phyloP scores from a whole-genome alignment of 371 early-diverging fungal species.

The Basidiobolus heterosporus region DNA sequence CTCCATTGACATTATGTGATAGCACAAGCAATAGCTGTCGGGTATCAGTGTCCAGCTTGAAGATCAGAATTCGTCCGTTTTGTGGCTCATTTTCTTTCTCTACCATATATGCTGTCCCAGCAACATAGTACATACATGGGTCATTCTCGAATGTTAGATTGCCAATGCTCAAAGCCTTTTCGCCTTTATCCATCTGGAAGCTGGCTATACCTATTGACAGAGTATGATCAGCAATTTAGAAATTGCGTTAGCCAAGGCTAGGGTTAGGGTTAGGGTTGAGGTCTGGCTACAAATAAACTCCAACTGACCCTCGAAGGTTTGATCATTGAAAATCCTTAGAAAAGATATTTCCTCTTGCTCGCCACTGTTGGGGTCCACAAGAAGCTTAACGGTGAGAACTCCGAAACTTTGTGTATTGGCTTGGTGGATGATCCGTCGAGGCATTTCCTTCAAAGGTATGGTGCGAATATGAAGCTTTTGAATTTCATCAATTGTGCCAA shows the following conservation, averaged over 20 bases:
- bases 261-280: background rate
- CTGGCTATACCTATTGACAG: background rate
- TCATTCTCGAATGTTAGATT: slow-evolving; percentile 4
- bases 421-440: slow-evolving; percentile 50
- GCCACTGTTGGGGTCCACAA: slow-evolving; percentile 15
- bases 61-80: too few species aligned
- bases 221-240: background rate
- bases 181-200: background rate
- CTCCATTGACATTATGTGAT: too few species aligned
- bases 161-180: background rate
- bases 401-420: slow-evolving; percentile 30
- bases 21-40: too few species aligned
- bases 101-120: too few species aligned
- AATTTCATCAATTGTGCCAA: slow-evolving; percentile 59
- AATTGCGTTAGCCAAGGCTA: background rate
- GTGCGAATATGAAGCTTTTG: slow-evolving; percentile 69
- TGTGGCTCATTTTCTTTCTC: too few species aligned
- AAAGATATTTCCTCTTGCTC: slow-evolving; percentile 24
- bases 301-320: slow-evolving; percentile 45
- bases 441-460: slow-evolving; percentile 46
- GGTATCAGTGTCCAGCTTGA: too few species aligned
- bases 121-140: background rate
- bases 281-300: too few species aligned
- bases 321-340: slow-evolving; percentile 52
- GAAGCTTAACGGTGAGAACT: slow-evolving; percentile 23